These are phyloP conservation scores for Theileria luwenshuni DNA, from an alignment of 169 alveolate genomes.

Conservation along the genomic window DNA sequence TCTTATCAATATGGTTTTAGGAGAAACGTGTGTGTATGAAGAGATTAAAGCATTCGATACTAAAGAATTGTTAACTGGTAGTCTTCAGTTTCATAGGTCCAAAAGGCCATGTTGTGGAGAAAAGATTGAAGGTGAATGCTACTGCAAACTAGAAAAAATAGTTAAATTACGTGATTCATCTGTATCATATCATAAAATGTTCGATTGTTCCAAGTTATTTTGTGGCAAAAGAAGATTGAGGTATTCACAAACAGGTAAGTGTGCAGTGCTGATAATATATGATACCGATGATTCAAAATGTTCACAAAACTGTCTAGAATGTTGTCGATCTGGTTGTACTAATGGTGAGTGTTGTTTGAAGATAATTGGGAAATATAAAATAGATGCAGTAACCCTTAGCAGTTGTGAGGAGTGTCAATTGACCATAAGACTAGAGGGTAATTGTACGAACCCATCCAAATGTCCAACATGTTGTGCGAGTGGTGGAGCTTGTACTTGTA, in stretches of 20 bases:
- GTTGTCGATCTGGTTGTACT: background rate
- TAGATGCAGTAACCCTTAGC: constrained; percentile 14
- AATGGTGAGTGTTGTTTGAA: background rate
- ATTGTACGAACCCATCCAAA: background rate
- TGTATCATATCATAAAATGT: background rate
- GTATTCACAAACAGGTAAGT: background rate
- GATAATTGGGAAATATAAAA: background rate
- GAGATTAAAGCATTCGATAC: too few species aligned
- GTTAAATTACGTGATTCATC: background rate
- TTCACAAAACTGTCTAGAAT: background rate
- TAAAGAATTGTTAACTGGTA: too few species aligned
- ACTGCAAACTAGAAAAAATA: background rate
- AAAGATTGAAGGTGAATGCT: background rate
- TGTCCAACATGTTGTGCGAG: background rate
- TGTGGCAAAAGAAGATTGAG: background rate
- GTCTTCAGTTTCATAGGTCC: too few species aligned
- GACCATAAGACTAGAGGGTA: constrained; percentile 13
- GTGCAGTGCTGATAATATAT: constrained; percentile 1
- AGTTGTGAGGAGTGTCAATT: background rate
- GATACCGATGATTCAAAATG: background rate
- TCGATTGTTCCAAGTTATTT: background rate
- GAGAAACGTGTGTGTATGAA: constrained; percentile 10
- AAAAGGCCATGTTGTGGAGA: constrained; percentile 17
- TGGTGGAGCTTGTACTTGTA: background rate
- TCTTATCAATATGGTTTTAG: constrained; percentile 2